phyloP scores from a whole-genome alignment of 1,139 yeast genomes.

The Scheffersomyces insectosa region DNA sequence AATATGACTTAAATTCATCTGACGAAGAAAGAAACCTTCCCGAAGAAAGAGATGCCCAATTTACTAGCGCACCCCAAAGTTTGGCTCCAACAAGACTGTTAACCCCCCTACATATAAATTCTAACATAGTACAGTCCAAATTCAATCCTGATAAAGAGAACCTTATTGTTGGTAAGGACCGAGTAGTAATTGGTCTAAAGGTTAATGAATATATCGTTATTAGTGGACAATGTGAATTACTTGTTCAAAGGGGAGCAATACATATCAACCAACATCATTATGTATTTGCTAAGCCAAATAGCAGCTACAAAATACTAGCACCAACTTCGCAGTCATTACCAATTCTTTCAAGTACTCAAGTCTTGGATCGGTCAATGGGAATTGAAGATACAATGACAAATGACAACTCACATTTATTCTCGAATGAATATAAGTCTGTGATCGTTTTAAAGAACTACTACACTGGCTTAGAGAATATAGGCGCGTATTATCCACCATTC shows the following conservation, averaged over 20 bases:
- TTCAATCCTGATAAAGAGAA: conserved; percentile 40
- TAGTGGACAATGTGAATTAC: conserved; percentile 58
- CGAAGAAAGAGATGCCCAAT: neutral
- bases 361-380: conserved; percentile 9
- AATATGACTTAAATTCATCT: conserved; percentile 25
- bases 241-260: conserved; percentile 59
- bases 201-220: conserved; percentile 51
- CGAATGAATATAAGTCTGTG: conserved; percentile 43
- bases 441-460: conserved; percentile 35
- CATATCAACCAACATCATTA: conserved; percentile 56
- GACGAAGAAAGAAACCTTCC: conserved; percentile 18
- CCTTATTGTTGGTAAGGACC: conserved; percentile 27
- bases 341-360: conserved; percentile 44
- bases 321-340: conserved; percentile 59
- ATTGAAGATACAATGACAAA: conserved; percentile 22
- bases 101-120: no score
- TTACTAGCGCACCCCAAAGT: neutral
- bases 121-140: conserved; percentile 16
- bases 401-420: conserved; percentile 35
- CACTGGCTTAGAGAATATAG: conserved; percentile 52
- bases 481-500: conserved; percentile 49
- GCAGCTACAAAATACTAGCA: conserved; percentile 39
- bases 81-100: neutral
- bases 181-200: conserved; percentile 44
- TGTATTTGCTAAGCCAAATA: conserved; percentile 31